These are phyloP conservation scores for Erodium trifolium DNA, from an alignment of 441 rosid species.

Conservation along the genomic window DNA sequence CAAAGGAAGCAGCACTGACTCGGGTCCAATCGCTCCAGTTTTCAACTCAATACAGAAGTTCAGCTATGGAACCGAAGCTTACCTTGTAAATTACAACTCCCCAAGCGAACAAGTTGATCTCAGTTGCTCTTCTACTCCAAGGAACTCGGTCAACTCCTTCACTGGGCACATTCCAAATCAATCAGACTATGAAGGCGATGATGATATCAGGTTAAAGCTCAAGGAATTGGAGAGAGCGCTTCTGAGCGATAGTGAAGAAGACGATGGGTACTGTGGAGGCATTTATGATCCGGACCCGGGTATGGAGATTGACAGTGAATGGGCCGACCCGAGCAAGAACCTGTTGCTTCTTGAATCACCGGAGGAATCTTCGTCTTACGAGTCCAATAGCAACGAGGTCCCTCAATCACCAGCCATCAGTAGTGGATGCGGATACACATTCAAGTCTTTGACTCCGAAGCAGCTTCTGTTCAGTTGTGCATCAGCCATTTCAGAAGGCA, in stretches of 20 bases:
- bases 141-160: background rate
- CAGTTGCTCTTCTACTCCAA: background rate
- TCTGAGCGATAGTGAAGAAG: background rate
- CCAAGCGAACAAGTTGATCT: background rate
- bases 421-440: background rate
- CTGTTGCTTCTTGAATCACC: background rate
- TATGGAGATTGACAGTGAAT: background rate
- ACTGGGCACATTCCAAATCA: background rate
- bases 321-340: slow-evolving; percentile 6
- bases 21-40: background rate
- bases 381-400: background rate
- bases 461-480: slow-evolving; percentile 76
- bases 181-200: background rate
- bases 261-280: background rate
- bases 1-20: slow-evolving; percentile 2
- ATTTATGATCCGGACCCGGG: background rate
- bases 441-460: slow-evolving; percentile 36
- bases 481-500: slow-evolving; percentile 53
- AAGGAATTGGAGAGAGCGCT: slow-evolving; percentile 7
- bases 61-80: slow-evolving; percentile 1
- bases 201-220: slow-evolving; percentile 1
- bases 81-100: background rate
- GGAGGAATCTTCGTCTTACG: background rate
- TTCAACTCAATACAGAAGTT: background rate
- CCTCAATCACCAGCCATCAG: background rate